Evolutionary conservation across 805 yeast genomes (phyloP).

Genomic region (Wickerhamomyces chaumierensis): DNA sequence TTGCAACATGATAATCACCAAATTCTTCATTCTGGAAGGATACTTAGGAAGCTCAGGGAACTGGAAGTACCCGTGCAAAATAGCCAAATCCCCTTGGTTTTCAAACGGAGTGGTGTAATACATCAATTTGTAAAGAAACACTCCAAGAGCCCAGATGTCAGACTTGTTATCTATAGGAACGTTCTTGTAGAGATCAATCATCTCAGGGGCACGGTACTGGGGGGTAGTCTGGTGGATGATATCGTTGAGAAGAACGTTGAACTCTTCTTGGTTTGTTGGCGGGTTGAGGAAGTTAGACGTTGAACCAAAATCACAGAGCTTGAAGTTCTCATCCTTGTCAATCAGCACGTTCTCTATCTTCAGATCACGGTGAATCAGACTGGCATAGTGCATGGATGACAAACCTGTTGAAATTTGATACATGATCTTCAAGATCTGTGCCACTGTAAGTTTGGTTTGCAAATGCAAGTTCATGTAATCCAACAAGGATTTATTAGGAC

Average conservation of each 20-base stretch:
- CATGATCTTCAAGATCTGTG: constrained; percentile 76
- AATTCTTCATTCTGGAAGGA: constrained; percentile 59
- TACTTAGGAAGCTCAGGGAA: constrained; percentile 63
- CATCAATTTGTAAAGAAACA: constrained; percentile 80
- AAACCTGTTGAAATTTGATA: constrained; percentile 71
- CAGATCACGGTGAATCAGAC: constrained; percentile 79
- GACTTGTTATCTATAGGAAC: constrained; percentile 83
- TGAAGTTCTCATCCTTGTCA: constrained; percentile 56
- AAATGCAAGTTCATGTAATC: constrained; percentile 86
- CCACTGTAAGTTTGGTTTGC: constrained; percentile 63
- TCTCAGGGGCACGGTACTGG: constrained; percentile 91
- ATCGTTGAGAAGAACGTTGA: constrained; percentile 71
- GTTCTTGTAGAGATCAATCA: constrained; percentile 80
- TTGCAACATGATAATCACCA: constrained; percentile 70
- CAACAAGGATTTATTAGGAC: constrained; percentile 76
- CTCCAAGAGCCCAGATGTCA: constrained; percentile 96
- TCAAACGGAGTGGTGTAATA: constrained; percentile 95
- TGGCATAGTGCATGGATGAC: constrained; percentile 69
- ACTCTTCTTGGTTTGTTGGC: constrained; percentile 65
- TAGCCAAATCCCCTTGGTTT: constrained; percentile 69
- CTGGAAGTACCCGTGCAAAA: constrained; percentile 70
- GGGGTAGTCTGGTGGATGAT: constrained; percentile 88
- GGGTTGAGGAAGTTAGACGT: constrained; percentile 61
- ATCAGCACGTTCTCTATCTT: constrained; percentile 91
- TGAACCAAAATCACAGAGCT: constrained; percentile 91